Conservation (phyloP, 768 basidiomycete species). For the Suillus fuscotomentosus region DNA sequence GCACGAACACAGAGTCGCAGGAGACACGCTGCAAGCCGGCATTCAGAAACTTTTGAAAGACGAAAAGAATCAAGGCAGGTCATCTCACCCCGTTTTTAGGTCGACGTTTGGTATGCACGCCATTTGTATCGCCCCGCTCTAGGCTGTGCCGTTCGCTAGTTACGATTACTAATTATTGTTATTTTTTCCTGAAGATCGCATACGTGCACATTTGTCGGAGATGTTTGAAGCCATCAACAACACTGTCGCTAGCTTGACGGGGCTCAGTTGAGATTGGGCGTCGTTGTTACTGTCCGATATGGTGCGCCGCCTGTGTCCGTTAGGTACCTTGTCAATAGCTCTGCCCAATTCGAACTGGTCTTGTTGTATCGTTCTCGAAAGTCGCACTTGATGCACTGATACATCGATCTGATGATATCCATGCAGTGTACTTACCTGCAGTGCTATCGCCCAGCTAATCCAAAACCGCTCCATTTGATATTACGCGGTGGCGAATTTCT, state of each 20-base stretch:
- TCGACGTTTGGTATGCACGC: constrained; percentile 24
- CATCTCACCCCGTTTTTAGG: constrained; percentile 16
- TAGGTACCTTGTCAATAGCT: background rate
- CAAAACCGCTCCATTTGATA: background rate
- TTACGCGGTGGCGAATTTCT: background rate
- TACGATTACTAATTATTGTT: constrained; percentile 14
- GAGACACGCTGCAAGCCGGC: constrained; percentile 11
- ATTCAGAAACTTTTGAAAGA: constrained; percentile 19
- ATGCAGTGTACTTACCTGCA: background rate
- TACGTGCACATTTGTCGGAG: constrained; percentile 21
- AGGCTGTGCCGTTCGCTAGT: constrained; percentile 6
- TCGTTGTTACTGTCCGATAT: background rate
- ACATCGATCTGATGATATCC: background rate
- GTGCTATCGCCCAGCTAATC: background rate
- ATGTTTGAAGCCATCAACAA: constrained; percentile 25
- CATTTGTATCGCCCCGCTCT: constrained; percentile 1
- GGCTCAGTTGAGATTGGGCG: background rate
- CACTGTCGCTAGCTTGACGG: constrained; percentile 20
- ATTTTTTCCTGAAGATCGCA: constrained; percentile 18
- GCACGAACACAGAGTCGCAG: constrained; percentile 16
- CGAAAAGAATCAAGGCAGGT: constrained; percentile 35
- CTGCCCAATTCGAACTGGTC: background rate
- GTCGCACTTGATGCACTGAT: background rate
- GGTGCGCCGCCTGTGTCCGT: background rate
- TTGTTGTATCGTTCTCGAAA: background rate